Evolutionary conservation across 169 alveolate genomes (phyloP).

Genomic region (Plasmodium gallinaceum): DNA sequence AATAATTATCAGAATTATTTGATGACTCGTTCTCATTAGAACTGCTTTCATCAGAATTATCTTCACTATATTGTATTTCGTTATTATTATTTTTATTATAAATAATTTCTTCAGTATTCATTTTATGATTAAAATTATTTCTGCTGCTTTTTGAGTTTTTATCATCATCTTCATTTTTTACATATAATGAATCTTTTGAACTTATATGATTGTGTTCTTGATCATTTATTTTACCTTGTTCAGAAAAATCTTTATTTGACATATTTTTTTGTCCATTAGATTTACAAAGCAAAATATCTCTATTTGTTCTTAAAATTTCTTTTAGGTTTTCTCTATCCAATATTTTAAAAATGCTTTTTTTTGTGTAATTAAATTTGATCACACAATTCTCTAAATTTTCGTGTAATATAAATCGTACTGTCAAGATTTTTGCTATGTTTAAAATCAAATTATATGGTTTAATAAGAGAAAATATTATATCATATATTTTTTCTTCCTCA

Average conservation of each 20-base stretch:
- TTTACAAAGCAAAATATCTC: neutral
- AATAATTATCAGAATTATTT: neutral
- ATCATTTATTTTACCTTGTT: neutral
- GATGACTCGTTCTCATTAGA: neutral
- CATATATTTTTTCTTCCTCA: slow-evolving; percentile 16
- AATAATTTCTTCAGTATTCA: neutral
- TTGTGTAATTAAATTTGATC: slow-evolving; percentile 2
- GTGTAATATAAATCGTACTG: slow-evolving; percentile 42
- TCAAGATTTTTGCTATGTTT: slow-evolving; percentile 35
- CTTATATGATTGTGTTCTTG: neutral
- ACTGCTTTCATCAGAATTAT: neutral
- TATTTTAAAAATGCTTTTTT: slow-evolving; percentile 7
- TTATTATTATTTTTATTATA: neutral
- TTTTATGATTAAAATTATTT: neutral
- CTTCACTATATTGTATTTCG: neutral
- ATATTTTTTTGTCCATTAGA: neutral
- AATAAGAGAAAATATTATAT: slow-evolving; percentile 18
- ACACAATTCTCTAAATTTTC: slow-evolving; percentile 33
- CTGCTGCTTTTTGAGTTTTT: neutral
- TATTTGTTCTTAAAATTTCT: neutral
- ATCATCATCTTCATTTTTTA: neutral
- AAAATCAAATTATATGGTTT: slow-evolving; percentile 41
- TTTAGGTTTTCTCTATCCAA: neutral
- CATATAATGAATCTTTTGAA: neutral
- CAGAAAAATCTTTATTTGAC: neutral